Base-by-base conservation (phyloP, 177 flowering plant genomes). In the Vitis hybrid region DNA sequence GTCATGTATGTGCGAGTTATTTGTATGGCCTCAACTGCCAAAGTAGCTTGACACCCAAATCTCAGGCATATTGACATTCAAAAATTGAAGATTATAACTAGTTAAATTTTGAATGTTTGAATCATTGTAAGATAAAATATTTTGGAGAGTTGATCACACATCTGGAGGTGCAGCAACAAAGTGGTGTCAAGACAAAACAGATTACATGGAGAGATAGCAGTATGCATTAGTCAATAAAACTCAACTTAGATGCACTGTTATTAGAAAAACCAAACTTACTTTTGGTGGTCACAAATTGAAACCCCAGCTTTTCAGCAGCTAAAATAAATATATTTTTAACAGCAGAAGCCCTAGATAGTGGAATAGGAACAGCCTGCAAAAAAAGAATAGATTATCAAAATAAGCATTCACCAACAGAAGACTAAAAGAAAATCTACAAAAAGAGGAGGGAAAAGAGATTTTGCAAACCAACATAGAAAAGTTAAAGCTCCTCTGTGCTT, bases 291-390 rank as follows among this genome's bases (percentile, higher is more conserved):
- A 66, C 77, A 82, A 95, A 90, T 56, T 84, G 78, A 75, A 91
- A 88, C 11, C 97, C 93, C 79, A 89, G 69, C 83, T 82, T 93
- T 73, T 89, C 80, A 52, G 99, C 96, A 63, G 97, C 99, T 69
- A 85, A 66, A 69, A 65, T 77, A 72, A 93, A 95, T 71, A 82
- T 75, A 39, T 81, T 60, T 76, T 82, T 82, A 45, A 87, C 80
- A 45, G 77, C 65, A 69, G 87, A 71, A 58, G 84, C 87, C 79
- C 80, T 90, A 45, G 88, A 73, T 66, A 82, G 75, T 69, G 98
- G 98, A 76, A 95, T 66, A 68, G 99, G 97, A 81, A 95, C 72
- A 68, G 79, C 96, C 99, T 95, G 83, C 76, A 75, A 21, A 58
- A 26, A 70, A 67, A 54, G 15, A 60, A 62, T 19, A 68, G 6